phyloP scores from a whole-genome alignment of 768 basidiomycete genomes.

The Pleurotus tuber-regium region DNA sequence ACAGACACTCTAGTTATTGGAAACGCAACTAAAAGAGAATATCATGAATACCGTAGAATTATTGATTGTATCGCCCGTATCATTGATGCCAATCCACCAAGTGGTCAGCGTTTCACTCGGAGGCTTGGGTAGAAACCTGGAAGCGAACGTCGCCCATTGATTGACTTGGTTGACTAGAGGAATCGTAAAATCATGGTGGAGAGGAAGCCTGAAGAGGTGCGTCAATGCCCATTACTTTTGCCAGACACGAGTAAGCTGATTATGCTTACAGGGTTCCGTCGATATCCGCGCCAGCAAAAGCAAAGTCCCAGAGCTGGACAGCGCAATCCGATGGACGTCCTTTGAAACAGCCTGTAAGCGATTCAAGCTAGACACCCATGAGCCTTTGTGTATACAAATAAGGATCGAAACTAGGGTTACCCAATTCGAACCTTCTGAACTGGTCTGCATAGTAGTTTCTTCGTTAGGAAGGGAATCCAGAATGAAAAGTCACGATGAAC shows the following conservation, averaged over 20 bases:
- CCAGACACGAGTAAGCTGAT: background rate
- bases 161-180: slow-evolving; percentile 47
- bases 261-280: slow-evolving; percentile 32
- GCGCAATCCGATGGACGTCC: slow-evolving; percentile 41
- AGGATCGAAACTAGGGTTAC: slow-evolving; percentile 21
- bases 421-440: slow-evolving; percentile 55
- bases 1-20: no score
- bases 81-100: slow-evolving; percentile 64
- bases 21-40: no score
- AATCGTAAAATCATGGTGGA: slow-evolving; percentile 46
- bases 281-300: slow-evolving; percentile 53
- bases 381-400: background rate
- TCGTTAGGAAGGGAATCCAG: background rate
- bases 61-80: slow-evolving; percentile 47
- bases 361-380: slow-evolving; percentile 39
- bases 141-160: slow-evolving; percentile 45
- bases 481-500: slow-evolving; percentile 7
- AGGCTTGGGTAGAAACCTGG: slow-evolving; percentile 43
- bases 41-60: slow-evolving; percentile 32
- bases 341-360: slow-evolving; percentile 47
- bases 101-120: slow-evolving; percentile 39
- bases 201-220: slow-evolving; percentile 48
- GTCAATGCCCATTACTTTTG: no score
- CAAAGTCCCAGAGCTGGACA: slow-evolving; percentile 53
- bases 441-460: slow-evolving; percentile 33